These are phyloP conservation scores for Aschersonia sp. DNA, from an alignment of 2,329 filamentous ascomycete species.

Conservation along the genomic window DNA sequence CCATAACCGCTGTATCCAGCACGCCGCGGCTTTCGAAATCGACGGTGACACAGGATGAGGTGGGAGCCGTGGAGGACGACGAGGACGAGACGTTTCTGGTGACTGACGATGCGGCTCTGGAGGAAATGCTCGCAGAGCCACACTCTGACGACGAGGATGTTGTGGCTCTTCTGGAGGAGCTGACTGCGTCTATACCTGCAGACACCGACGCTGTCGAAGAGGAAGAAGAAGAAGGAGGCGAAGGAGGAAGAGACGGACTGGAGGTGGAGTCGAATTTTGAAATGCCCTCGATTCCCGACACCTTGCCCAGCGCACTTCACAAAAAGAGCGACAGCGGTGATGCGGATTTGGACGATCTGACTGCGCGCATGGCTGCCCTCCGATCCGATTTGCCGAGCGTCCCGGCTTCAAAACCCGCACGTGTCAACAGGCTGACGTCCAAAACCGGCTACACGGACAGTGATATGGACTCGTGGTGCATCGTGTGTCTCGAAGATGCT, in stretches of 20 bases:
- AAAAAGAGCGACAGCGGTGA: conserved; percentile 1
- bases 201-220: background rate
- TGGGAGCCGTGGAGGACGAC: conserved; percentile 14
- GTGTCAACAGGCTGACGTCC: conserved; percentile 21
- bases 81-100: conserved; percentile 28
- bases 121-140: background rate
- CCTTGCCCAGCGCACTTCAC: background rate
- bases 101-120: conserved; percentile 8
- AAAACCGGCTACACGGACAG: conserved; percentile 44
- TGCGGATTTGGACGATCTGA: conserved; percentile 23
- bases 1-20: too few species aligned
- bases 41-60: too few species aligned
- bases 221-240: background rate
- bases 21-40: too few species aligned
- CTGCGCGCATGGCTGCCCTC: conserved; percentile 37
- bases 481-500: conserved; percentile 69
- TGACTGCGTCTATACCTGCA: background rate
- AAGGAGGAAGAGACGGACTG: too few species aligned
- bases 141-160: background rate
- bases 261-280: too few species aligned
- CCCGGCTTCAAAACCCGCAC: conserved; percentile 30
- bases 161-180: background rate
- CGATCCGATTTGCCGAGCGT: conserved; percentile 32
- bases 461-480: conserved; percentile 64
- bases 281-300: too few species aligned